Conservation (phyloP, 306 rosid species). For the Quercus ilex region DNA sequence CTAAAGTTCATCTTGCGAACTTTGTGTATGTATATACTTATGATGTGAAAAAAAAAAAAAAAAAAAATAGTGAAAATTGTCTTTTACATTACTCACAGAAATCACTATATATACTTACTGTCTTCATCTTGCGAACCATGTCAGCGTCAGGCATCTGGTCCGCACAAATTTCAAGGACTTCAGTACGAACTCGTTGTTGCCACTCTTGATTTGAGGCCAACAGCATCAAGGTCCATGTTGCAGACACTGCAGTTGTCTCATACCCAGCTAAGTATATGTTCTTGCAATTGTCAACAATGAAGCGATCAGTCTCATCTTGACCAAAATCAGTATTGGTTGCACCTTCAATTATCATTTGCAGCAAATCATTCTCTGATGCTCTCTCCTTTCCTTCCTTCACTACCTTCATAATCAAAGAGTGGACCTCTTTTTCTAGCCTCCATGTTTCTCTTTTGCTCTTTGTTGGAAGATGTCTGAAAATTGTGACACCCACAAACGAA, state of each 20-base stretch:
- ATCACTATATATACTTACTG: slow-evolving; percentile 14
- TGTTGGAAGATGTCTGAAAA: slow-evolving; percentile 41
- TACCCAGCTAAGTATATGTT: slow-evolving; percentile 34
- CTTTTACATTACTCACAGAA: too few relatives aligned
- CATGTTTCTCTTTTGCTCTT: slow-evolving; percentile 43
- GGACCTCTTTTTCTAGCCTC: slow-evolving; percentile 43
- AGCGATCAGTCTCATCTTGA: slow-evolving; percentile 3
- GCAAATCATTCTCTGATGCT: slow-evolving; percentile 14
- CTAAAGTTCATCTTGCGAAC: too few relatives aligned
- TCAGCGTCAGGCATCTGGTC: slow-evolving; percentile 22
- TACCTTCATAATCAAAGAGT: slow-evolving; percentile 24
- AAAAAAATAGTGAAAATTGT: too few relatives aligned
- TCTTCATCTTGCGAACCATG: slow-evolving; percentile 42
- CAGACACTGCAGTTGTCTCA: slow-evolving; percentile 41
- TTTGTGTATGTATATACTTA: too few relatives aligned
- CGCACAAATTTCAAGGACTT: slow-evolving; percentile 27
- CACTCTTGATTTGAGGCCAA: slow-evolving; percentile 44
- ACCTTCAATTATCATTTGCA: slow-evolving; percentile 35
- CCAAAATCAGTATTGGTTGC: slow-evolving; percentile 17
- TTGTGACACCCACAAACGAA: not conserved
- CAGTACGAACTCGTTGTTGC: slow-evolving; percentile 36
- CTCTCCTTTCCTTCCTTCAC: slow-evolving; percentile 26
- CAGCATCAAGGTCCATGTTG: slow-evolving; percentile 41
- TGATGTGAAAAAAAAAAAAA: too few relatives aligned
- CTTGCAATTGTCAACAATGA: slow-evolving; percentile 38